Percentiles rank a stretch among this genome's conserved stretches.
phyloP scores from a whole-genome alignment of 164 flowering plant species.

The Vitis amurensis region DNA sequence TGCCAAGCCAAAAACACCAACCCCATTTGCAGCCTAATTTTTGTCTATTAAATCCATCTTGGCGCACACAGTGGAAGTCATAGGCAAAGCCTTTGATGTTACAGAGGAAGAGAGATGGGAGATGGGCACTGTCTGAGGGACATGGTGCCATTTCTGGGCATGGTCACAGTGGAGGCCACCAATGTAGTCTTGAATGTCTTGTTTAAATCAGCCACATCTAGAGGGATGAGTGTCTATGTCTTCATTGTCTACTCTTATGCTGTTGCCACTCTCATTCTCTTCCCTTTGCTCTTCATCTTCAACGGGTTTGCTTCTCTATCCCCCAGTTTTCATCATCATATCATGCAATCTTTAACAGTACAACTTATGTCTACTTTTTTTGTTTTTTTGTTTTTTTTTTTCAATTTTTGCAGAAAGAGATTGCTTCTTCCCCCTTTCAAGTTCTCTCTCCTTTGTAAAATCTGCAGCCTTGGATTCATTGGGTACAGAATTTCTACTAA shows the following conservation, averaged over 20 bases:
- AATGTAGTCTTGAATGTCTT: slow-evolving; percentile 15
- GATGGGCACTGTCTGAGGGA: slow-evolving; percentile 9
- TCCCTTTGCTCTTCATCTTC: slow-evolving; percentile 24
- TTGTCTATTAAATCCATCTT: too few relatives aligned
- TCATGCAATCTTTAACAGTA: neutral
- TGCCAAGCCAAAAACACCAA: too few relatives aligned
- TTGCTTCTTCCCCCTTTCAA: slow-evolving; percentile 26
- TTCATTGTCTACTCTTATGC: slow-evolving; percentile 16
- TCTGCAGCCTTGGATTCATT: slow-evolving; percentile 34
- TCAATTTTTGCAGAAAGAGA: slow-evolving; percentile 16
- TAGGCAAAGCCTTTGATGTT: too few relatives aligned
- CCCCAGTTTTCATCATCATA: neutral
- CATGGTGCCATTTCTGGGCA: slow-evolving; percentile 16
- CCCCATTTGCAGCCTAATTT: too few relatives aligned
- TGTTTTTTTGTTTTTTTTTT: too few relatives aligned
- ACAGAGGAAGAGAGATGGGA: slow-evolving; percentile 15
- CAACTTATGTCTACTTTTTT: neutral
- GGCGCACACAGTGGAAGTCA: too few relatives aligned
- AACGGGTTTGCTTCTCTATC: slow-evolving; percentile 7
- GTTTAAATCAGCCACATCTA: slow-evolving; percentile 20
- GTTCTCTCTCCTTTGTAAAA: slow-evolving; percentile 26
- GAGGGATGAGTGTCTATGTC: slow-evolving; percentile 26
- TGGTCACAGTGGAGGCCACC: slow-evolving; percentile 21
- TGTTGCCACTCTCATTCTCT: slow-evolving; percentile 14
- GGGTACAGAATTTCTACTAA: slow-evolving; percentile 25